Base-by-base conservation (phyloP, 1,284 basidiomycete genomes). In the Papiliotrema terrestris region DNA sequence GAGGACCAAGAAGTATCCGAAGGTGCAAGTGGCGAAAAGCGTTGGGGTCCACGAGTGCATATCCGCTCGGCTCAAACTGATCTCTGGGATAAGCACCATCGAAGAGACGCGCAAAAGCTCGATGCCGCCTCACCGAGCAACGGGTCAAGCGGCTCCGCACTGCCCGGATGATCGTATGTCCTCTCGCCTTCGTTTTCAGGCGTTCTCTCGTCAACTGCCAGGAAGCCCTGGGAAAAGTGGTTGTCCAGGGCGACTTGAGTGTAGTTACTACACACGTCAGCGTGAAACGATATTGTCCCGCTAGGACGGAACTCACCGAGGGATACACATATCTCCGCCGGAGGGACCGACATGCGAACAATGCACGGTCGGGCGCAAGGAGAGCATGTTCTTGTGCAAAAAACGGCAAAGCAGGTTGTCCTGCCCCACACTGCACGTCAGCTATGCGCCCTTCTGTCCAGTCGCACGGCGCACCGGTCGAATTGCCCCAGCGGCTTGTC, bases 371-470 rank as follows among this genome's bases (percentile, higher is more conserved):
- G 68, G 62, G 13, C 60, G 47, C 13, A 61, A 45, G 6, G 51
- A 47, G 19, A 71, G 39, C 63, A 71, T 63, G 3, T 58, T 52
- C 8, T 57, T 55, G 50, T 69, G 67, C 2, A 69, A 47, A 1
- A 43, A 42, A 47, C 68, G 51, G 51, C 68, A 71, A 20, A 57
- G 47, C n/a, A 71, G 45, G 41, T 67, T 71, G 41, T 71, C 56
- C 32, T 68, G 29, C 11, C 29, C 29, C 5, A 32, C 29, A 32
- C 29, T 32, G 29, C 5, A 32, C 29, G 29, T 32, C 29, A 32
- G 29, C 29, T n/a, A n/a, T n/a, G n/a, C n/a, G n/a, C n/a, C 66
- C 51, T 39, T 44, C 36, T 49, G 20, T 44, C 29, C 47, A 49
- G 41, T 23, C 5, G n/a, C 17, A 39, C 22, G 20, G 36, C 3